These are phyloP conservation scores for Cyberlindnera americana DNA, from an alignment of 805 yeast genomes.

Conservation along the genomic window DNA sequence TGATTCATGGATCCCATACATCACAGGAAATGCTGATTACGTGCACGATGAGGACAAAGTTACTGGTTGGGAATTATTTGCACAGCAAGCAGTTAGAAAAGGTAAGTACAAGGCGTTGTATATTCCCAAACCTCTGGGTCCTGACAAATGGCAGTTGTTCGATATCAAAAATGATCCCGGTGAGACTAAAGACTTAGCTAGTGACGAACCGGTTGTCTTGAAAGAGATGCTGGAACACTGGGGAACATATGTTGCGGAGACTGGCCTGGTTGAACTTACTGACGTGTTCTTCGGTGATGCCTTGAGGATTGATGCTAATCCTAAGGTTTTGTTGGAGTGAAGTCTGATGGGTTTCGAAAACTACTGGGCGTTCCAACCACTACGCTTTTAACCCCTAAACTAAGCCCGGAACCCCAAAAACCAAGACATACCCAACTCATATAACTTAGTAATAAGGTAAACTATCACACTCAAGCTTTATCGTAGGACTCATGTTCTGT, in stretches of 20 bases:
- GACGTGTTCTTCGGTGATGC: constrained; percentile 4
- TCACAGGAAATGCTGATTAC: constrained; percentile 28
- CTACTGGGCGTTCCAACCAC: no score
- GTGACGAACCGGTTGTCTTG: constrained; percentile 34
- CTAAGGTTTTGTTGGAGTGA: constrained; percentile 1
- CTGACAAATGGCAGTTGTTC: constrained; percentile 48
- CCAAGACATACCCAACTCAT: no score
- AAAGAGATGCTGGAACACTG: constrained; percentile 43
- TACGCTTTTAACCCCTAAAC: no score
- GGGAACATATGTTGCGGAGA: constrained; percentile 50
- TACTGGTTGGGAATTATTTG: constrained; percentile 56
- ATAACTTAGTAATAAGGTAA: no score
- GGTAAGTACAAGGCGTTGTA: constrained; percentile 46
- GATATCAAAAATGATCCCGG: constrained; percentile 45
- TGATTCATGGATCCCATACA: constrained; percentile 39
- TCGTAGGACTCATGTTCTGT: no score
- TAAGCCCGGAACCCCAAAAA: no score
- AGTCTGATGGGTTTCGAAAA: neutral
- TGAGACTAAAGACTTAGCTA: constrained; percentile 45
- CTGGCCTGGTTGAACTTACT: constrained; percentile 39
- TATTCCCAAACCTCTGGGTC: constrained; percentile 47
- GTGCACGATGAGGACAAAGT: constrained; percentile 37
- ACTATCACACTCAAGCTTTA: no score
- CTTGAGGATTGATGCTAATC: neutral
- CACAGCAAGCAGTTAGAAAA: constrained; percentile 52